phyloP scores from a whole-genome alignment of 441 rosid genomes.

The Metrosideros polymorpha region DNA sequence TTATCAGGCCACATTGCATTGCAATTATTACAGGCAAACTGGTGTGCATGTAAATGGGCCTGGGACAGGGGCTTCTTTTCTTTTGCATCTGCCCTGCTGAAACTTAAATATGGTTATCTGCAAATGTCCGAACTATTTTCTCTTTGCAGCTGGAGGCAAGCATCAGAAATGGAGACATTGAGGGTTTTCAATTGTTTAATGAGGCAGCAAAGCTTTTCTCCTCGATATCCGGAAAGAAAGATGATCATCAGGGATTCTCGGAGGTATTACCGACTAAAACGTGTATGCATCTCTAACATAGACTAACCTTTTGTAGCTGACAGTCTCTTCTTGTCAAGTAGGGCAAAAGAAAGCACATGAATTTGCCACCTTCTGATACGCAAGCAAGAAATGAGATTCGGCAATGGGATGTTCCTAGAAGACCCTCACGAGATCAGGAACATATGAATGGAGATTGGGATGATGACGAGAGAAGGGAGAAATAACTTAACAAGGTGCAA shows the following conservation, averaged over 20 bases:
- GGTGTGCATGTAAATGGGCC: neutral
- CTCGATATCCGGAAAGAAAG: conserved; percentile 18
- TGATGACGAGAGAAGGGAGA: conserved; percentile 15
- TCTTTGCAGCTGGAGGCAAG: conserved; percentile 71
- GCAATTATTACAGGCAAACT: neutral
- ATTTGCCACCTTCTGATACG: conserved; percentile 27
- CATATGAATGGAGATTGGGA: conserved; percentile 25
- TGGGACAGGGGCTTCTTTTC: neutral
- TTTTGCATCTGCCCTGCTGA: neutral
- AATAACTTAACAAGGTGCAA: neutral
- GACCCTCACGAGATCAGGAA: conserved; percentile 17
- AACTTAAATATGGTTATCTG: neutral
- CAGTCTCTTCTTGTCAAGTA: conserved; percentile 13
- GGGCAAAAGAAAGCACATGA: conserved; percentile 9
- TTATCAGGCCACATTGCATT: neutral
- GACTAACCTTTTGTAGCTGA: neutral
- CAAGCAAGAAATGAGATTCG: conserved; percentile 19
- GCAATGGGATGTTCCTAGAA: conserved; percentile 18
- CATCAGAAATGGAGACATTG: conserved; percentile 72
- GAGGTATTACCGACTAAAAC: conserved; percentile 6
- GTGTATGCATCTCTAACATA: neutral
- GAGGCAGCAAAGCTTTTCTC: conserved; percentile 29
- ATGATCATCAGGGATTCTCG: conserved; percentile 16
- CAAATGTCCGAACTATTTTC: neutral
- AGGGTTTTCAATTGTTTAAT: conserved; percentile 49